Percentiles rank a stretch among this genome's conserved stretches.
These are phyloP conservation scores for Termitomyces sp. DNA, from an alignment of 768 basidiomycete species.

Conservation along the genomic window DNA sequence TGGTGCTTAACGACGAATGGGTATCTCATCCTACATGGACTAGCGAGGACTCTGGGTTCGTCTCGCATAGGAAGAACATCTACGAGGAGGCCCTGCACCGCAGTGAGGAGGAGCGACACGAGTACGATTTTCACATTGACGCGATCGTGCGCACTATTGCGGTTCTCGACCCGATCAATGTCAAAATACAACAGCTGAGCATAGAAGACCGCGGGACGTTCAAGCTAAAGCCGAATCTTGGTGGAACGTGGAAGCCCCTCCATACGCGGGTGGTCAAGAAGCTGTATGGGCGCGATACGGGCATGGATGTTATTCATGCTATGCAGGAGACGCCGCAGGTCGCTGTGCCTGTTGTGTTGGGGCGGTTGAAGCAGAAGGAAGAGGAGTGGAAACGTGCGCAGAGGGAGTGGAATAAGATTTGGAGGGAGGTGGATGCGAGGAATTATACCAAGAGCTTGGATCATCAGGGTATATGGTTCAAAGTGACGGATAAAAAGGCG, in stretches of 20 bases:
- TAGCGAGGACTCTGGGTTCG: conserved; percentile 88
- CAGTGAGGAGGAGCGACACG: conserved; percentile 96
- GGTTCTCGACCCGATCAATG: conserved; percentile 86
- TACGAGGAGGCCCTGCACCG: conserved; percentile 97
- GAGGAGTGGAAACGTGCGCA: conserved; percentile 98
- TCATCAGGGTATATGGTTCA: conserved; percentile 89
- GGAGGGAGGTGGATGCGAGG: conserved; percentile 92
- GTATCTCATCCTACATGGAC: conserved; percentile 96
- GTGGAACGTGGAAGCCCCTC: conserved; percentile 82
- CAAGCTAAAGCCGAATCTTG: conserved; percentile 86
- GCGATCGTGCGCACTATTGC: conserved; percentile 88
- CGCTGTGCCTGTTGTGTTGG: conserved; percentile 86
- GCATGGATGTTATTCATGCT: conserved; percentile 73
- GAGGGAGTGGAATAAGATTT: conserved; percentile 97
- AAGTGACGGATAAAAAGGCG: conserved; percentile 83
- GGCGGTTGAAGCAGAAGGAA: conserved; percentile 91
- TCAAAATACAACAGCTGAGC: conserved; percentile 75
- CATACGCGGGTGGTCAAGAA: conserved; percentile 95
- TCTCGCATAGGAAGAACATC: conserved; percentile 88
- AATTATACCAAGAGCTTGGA: conserved; percentile 94
- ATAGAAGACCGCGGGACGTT: conserved; percentile 75
- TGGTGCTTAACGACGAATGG: conserved; percentile 98
- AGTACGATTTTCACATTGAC: conserved; percentile 98
- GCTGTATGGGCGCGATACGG: conserved; percentile 87
- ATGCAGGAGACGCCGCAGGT: conserved; percentile 90